phyloP scores from a whole-genome alignment of 2,329 filamentous ascomycete genomes.

The Xylariaceae sp. region DNA sequence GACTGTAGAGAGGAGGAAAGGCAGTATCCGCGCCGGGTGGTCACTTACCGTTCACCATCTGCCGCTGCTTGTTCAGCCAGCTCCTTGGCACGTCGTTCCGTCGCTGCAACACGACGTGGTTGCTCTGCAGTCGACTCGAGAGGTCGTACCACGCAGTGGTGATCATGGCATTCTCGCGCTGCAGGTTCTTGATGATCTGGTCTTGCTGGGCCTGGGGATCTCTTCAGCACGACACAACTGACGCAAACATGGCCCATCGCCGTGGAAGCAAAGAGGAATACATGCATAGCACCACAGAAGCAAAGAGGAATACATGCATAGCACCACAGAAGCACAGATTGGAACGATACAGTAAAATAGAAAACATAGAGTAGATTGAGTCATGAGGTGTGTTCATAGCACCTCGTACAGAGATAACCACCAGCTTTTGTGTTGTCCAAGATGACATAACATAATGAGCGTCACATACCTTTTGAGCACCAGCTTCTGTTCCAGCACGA shows the following conservation, averaged over 20 bases:
- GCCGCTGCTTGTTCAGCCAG: slow-evolving; percentile 78
- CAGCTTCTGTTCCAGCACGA: slow-evolving; percentile 40
- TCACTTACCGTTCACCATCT: slow-evolving; percentile 53
- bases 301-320: background rate
- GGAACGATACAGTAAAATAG: too few relatives aligned
- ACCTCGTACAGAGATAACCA: too few relatives aligned
- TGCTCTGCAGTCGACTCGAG: slow-evolving; percentile 70
- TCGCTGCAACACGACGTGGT: slow-evolving; percentile 70
- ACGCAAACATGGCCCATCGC: slow-evolving; percentile 1
- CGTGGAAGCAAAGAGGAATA: too few relatives aligned
- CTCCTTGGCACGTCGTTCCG: slow-evolving; percentile 68
- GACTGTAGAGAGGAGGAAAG: too few relatives aligned
- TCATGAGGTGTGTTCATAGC: too few relatives aligned
- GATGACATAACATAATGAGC: too few relatives aligned
- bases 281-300: background rate
- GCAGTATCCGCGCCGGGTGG: too few relatives aligned
- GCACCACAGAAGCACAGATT: too few relatives aligned
- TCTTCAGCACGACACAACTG: background rate
- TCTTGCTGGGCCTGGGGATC: slow-evolving; percentile 39
- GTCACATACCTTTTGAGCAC: slow-evolving; percentile 48
- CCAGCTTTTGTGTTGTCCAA: too few relatives aligned
- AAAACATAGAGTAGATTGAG: too few relatives aligned
- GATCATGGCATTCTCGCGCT: slow-evolving; percentile 72
- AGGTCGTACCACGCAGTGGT: slow-evolving; percentile 83
- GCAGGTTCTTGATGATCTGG: slow-evolving; percentile 57